These are phyloP conservation scores for Botrytis deweyae DNA, from an alignment of 2,329 filamentous ascomycete genomes.

Conservation along the genomic window DNA sequence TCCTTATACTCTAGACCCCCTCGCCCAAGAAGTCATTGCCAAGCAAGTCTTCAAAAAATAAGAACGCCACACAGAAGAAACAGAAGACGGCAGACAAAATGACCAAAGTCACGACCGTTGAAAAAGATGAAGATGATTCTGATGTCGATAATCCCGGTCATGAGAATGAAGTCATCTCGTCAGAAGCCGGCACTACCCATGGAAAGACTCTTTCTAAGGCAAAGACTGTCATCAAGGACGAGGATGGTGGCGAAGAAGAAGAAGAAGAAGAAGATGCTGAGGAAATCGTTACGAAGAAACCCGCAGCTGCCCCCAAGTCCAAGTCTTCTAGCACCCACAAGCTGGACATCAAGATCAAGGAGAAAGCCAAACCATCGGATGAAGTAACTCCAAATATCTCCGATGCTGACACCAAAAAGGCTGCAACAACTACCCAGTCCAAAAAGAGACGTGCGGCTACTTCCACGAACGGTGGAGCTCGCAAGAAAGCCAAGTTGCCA, in stretches of 20 bases:
- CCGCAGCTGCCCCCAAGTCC: background rate
- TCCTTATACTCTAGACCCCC: background rate
- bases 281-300: background rate
- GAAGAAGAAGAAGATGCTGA: background rate
- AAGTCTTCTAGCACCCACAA: background rate
- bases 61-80: background rate
- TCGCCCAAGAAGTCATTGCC: background rate
- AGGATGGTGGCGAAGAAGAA: background rate
- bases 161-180: background rate
- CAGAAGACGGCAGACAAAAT: background rate
- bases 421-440: background rate
- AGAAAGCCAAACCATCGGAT: background rate
- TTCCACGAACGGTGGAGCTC: background rate
- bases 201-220: background rate
- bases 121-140: background rate
- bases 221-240: background rate
- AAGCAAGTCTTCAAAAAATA: background rate
- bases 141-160: background rate
- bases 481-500: background rate
- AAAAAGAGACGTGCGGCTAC: background rate
- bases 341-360: background rate
- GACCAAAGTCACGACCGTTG: background rate
- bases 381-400: background rate
- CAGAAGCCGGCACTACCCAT: background rate
- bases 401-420: background rate